A percentile compares a stretch with the other conserved stretches of the same genome.
Evolutionary conservation across 257 asterid genomes (phyloP).

Genomic region (Marsdenia floribunda): DNA sequence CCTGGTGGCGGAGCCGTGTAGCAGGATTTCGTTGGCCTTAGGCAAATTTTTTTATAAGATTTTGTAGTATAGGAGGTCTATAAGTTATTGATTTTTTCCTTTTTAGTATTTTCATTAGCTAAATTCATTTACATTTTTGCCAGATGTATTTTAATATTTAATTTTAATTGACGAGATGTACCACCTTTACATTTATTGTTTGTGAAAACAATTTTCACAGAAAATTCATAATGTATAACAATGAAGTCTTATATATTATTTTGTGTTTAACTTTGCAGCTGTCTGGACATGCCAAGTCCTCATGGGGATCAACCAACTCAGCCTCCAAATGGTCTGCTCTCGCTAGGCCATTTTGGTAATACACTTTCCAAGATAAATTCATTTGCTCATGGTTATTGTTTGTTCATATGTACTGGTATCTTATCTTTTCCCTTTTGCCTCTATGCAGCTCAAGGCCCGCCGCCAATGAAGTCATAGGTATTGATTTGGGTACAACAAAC

Average conservation of each 20-base stretch:
- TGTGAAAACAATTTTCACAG: background rate
- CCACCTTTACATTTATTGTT: background rate
- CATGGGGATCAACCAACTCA: constrained; percentile 17
- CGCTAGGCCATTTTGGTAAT: constrained; percentile 37
- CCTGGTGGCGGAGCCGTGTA: background rate
- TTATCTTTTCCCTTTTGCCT: background rate
- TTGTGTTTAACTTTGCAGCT: constrained; percentile 20
- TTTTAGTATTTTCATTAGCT: too few species aligned
- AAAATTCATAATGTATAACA: background rate
- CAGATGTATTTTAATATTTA: too few species aligned
- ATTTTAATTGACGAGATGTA: too few species aligned
- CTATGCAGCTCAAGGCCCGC: constrained; percentile 27
- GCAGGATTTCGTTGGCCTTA: too few species aligned
- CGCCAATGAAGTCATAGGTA: constrained; percentile 32
- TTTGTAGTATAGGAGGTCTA: too few species aligned
- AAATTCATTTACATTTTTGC: too few species aligned
- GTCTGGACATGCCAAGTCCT: constrained; percentile 25
- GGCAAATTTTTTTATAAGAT: too few species aligned
- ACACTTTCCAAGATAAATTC: background rate
- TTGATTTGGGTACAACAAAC: constrained; percentile 40
- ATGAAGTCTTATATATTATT: background rate
- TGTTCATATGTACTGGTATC: too few species aligned
- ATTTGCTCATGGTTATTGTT: background rate
- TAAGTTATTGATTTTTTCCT: too few species aligned
- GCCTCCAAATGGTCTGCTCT: constrained; percentile 19